Conservation (phyloP, 148 eudicot genomes). For the Rhododendron williamsianum region DNA sequence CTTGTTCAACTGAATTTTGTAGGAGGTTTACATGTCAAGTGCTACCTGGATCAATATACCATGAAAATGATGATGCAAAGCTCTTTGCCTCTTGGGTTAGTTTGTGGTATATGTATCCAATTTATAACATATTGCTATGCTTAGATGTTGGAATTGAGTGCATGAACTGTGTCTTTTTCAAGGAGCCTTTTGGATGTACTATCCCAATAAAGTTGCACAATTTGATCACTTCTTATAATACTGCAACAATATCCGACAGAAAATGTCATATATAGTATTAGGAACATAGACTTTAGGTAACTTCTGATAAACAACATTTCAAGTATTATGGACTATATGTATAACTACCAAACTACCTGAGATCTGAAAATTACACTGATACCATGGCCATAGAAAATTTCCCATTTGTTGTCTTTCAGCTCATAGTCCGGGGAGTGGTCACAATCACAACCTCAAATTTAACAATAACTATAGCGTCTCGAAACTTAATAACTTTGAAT, state of each 20-base stretch:
- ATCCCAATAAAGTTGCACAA: not conserved
- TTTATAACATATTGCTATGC: not conserved
- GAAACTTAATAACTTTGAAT: not conserved
- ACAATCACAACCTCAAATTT: too few relatives aligned
- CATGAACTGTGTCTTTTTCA: not conserved
- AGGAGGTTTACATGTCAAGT: slow-evolving; percentile 88
- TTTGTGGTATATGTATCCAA: not conserved
- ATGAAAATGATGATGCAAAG: slow-evolving; percentile 68
- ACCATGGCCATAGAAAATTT: not conserved
- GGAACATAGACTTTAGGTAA: not conserved
- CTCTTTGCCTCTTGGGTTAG: slow-evolving; percentile 91
- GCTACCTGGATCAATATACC: slow-evolving; percentile 81
- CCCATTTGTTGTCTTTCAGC: not conserved
- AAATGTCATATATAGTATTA: not conserved
- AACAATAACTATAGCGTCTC: not conserved
- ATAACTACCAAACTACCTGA: not conserved
- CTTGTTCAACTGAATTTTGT: slow-evolving; percentile 10
- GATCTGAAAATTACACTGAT: not conserved
- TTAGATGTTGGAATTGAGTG: not conserved
- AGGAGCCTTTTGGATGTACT: not conserved
- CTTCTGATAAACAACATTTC: not conserved
- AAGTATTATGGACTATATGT: not conserved
- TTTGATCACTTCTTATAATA: not conserved
- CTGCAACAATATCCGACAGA: not conserved
- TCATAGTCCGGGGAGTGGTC: not conserved